phyloP scores from a whole-genome alignment of 108 stramenopile genomes.

The Skeletonema marinoi region DNA sequence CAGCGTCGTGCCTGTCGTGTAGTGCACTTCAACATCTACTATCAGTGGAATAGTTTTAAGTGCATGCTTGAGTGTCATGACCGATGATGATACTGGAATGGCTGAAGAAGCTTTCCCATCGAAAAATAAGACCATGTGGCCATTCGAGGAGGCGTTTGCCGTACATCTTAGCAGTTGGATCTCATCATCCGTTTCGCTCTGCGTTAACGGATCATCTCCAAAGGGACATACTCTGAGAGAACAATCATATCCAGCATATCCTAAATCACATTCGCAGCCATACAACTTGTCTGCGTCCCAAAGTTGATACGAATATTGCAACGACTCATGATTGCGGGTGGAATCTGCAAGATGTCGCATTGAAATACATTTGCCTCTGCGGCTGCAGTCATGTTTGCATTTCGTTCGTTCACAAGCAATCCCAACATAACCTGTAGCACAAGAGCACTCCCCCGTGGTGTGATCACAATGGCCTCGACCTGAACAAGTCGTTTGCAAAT shows the following conservation, averaged over 20 bases:
- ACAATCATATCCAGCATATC: constrained; percentile 65
- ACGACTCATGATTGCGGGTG: constrained; percentile 32
- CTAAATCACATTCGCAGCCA: constrained; percentile 78
- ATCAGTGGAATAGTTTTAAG: constrained; percentile 53
- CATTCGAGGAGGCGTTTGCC: constrained; percentile 56
- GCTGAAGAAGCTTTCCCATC: constrained; percentile 30
- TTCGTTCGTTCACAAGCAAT: constrained; percentile 62
- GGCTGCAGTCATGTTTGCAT: constrained; percentile 38
- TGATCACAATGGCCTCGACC: constrained; percentile 56
- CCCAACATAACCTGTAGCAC: constrained; percentile 57
- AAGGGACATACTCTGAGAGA: constrained; percentile 64
- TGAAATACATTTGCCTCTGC: constrained; percentile 28
- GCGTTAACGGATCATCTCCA: constrained; percentile 79
- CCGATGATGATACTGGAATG: constrained; percentile 26
- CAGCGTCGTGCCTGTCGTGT: constrained; percentile 36
- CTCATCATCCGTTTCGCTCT: constrained; percentile 39
- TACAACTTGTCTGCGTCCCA: constrained; percentile 84
- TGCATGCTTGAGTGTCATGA: constrained; percentile 49
- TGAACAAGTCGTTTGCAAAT: constrained; percentile 57
- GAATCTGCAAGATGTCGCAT: constrained; percentile 31
- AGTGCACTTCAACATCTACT: constrained; percentile 41
- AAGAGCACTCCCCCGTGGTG: constrained; percentile 51
- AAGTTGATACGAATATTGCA: constrained; percentile 30
- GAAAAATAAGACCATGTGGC: constrained; percentile 40
- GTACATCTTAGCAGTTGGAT: constrained; percentile 62